Percentiles rank a stretch among this genome's conserved stretches.
Conservation (phyloP, 495 filamentous ascomycete species). For the Penicillium steckii region DNA sequence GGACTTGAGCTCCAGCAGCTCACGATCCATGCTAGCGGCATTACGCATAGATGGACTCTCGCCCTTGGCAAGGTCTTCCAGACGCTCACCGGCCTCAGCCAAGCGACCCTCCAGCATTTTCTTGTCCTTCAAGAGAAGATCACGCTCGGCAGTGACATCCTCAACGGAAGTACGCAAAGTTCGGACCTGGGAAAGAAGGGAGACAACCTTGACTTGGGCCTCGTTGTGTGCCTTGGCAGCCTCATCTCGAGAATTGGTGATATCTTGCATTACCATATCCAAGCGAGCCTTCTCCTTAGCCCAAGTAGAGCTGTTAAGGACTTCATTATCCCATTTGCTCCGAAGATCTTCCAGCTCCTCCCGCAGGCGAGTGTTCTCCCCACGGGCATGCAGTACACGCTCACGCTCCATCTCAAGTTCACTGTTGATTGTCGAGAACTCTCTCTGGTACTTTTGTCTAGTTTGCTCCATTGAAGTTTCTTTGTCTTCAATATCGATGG, state of each 20-base stretch:
- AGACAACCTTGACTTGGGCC: slow-evolving; percentile 87
- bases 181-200: slow-evolving; percentile 87
- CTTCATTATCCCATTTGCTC: slow-evolving; percentile 97
- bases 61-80: slow-evolving; percentile 86
- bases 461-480: slow-evolving; percentile 97
- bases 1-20: slow-evolving; percentile 87
- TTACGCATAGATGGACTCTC: slow-evolving; percentile 90
- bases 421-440: slow-evolving; percentile 82
- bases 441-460: slow-evolving; percentile 92
- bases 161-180: slow-evolving; percentile 80
- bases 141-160: slow-evolving; percentile 81
- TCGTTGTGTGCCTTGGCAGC: slow-evolving; percentile 92
- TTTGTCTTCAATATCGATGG: slow-evolving; percentile 96
- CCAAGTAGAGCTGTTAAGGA: slow-evolving; percentile 96
- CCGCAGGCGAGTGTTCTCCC: slow-evolving; percentile 71
- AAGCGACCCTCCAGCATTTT: slow-evolving; percentile 84
- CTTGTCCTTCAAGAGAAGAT: slow-evolving; percentile 85
- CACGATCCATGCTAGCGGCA: slow-evolving; percentile 84
- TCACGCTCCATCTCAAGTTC: slow-evolving; percentile 94
- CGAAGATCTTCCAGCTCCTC: slow-evolving; percentile 95
- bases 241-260: slow-evolving; percentile 87
- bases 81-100: slow-evolving; percentile 79
- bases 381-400: slow-evolving; percentile 66
- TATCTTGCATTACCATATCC: slow-evolving; percentile 86
- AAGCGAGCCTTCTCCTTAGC: slow-evolving; percentile 95